Evolutionary conservation across 805 yeast genomes (phyloP).

Genomic region (Jamesozyma lodderae): DNA sequence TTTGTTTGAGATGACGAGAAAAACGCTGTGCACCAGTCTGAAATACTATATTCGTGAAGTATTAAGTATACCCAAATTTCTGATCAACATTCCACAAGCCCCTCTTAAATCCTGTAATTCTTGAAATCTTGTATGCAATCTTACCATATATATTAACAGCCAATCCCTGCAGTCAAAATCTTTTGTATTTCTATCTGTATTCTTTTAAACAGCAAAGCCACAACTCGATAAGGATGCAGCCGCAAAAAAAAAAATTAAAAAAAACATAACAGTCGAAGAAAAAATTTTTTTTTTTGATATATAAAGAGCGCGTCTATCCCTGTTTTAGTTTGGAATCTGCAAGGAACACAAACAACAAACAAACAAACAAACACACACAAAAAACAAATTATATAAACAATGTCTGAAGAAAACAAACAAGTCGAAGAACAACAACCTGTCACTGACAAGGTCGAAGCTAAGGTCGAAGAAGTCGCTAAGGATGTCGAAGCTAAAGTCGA

Average conservation of each 20-base stretch:
- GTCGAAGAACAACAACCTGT: neutral
- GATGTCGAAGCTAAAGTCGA: neutral
- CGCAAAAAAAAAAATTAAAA: neutral
- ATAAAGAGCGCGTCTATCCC: neutral
- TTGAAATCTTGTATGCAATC: too few relatives aligned
- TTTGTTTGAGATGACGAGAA: slow-evolving; percentile 25
- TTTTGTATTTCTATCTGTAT: too few relatives aligned
- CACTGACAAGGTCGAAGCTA: neutral
- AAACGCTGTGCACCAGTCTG: slow-evolving; percentile 32
- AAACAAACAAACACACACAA: neutral
- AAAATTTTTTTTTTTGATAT: neutral
- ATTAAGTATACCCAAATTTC: slow-evolving; percentile 5
- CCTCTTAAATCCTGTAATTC: too few relatives aligned
- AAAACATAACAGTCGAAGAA: neutral
- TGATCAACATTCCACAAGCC: too few relatives aligned
- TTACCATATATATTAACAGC: too few relatives aligned
- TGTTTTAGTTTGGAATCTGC: neutral
- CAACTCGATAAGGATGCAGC: too few relatives aligned
- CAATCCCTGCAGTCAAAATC: too few relatives aligned
- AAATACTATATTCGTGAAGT: slow-evolving; percentile 5
- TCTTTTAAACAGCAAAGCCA: too few relatives aligned
- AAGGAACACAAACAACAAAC: neutral
- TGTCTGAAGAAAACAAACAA: slow-evolving; percentile 2
- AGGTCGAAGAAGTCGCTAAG: neutral
- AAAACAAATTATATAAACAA: neutral